Base-by-base conservation (phyloP, 176 grass and related monocot genomes). In the Rhipidocladum racemiflorum region DNA sequence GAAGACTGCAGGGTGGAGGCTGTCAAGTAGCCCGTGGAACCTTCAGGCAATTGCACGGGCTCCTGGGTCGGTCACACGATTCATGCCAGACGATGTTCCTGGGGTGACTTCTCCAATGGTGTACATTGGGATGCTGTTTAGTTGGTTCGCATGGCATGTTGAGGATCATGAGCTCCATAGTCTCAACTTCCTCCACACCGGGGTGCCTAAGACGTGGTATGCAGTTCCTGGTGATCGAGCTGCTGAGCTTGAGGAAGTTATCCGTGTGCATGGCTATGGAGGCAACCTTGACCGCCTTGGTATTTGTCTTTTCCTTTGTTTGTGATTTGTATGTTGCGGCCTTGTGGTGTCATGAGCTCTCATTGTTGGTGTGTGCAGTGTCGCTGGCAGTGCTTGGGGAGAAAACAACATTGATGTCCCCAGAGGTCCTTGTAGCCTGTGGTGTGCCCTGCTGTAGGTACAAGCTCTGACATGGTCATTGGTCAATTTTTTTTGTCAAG, bases 141-240 rank as follows among this genome's bases (percentile, higher is more conserved):
- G 91, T 53, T 99, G 96, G 96, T 99, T 99, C 51, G 96, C 96
- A 9, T 99, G 96, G 96, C 96, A 99, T 18, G 89, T 99, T 0
- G 96, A 99, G 79, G 96, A 99, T 84, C 96, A 99, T 85, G 96
- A 99, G 60, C 86, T 99, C 9, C 96, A 99, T 74, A 99, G 96
- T 27, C 82, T 99, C 78, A 95, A 95, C 43, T 99, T 91, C 78
- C 90, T 99, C 43, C 96, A 99, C 62, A 85, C 89, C 1, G 89
- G 93, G 0, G 89, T 93, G 0, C 93, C 97, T 21, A 99, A 99
- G 85, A 93, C 93, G 14, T 99, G 93, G 97, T 99, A 96, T 61
- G 93, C 91, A 0, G 84, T 93, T 25, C 87, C 91, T 32, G 89
- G 97, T 21, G 85, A 93, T 70, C 56, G 48, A 21, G 93, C 97